Conservation (phyloP, 768 basidiomycete species). For the Psilocybe sp. region DNA sequence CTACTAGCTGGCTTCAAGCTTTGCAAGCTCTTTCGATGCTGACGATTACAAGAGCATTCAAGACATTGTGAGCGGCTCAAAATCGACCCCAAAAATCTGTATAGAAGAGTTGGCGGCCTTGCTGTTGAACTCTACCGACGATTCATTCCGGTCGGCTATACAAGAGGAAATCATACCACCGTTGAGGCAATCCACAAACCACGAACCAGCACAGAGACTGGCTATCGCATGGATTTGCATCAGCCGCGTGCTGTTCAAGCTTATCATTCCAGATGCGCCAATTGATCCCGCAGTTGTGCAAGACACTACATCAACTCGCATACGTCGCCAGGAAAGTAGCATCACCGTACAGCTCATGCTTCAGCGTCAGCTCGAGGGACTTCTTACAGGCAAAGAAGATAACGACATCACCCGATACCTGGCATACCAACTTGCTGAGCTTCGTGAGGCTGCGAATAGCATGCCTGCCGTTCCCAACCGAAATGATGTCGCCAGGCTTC, state of each 20-base stretch:
- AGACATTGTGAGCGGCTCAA: not conserved
- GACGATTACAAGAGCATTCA: conserved; percentile 14
- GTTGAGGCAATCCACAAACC: conserved; percentile 2
- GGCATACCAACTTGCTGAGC: conserved; percentile 25
- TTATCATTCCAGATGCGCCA: conserved; percentile 81
- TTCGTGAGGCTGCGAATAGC: conserved; percentile 23
- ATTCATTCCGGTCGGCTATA: conserved; percentile 31
- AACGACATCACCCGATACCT: conserved; percentile 53
- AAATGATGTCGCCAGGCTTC: conserved; percentile 45
- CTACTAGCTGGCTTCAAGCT: conserved; percentile 41
- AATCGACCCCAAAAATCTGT: conserved; percentile 1
- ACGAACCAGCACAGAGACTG: conserved; percentile 15
- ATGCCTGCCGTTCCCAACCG: conserved; percentile 29
- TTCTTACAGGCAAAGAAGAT: conserved; percentile 51
- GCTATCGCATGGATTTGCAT: conserved; percentile 58
- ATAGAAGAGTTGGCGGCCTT: conserved; percentile 22
- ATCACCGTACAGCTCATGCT: conserved; percentile 50
- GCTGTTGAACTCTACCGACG: conserved; percentile 29
- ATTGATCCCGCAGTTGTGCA: conserved; percentile 81
- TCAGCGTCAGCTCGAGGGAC: conserved; percentile 52
- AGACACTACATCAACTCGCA: conserved; percentile 41
- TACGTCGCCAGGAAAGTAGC: conserved; percentile 35
- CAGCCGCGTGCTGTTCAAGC: conserved; percentile 55
- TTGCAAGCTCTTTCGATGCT: conserved; percentile 37
- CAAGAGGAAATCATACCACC: conserved; percentile 26